These are phyloP conservation scores for Corynascus novoguineensis DNA, from an alignment of 495 filamentous ascomycete species.

Conservation along the genomic window DNA sequence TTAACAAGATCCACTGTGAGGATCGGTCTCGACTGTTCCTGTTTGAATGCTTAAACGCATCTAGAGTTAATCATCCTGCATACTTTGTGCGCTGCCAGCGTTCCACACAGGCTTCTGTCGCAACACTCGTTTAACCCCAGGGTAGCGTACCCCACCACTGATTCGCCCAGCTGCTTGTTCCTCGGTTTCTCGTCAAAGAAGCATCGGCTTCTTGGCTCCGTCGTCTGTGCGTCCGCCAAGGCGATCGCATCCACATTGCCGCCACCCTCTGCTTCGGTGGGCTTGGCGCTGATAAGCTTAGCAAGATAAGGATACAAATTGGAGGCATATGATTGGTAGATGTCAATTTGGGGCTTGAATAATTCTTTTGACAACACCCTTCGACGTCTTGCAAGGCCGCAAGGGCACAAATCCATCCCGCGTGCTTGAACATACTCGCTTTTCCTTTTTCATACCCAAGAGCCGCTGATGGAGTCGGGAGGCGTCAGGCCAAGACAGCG, in stretches of 20 bases:
- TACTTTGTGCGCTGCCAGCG: too few species aligned
- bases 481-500: not conserved
- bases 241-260: slow-evolving; percentile 6
- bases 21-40: too few species aligned
- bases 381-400: slow-evolving; percentile 10
- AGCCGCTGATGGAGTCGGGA: too few species aligned
- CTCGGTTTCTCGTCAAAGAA: not conserved
- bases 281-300: slow-evolving; percentile 13
- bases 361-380: slow-evolving; percentile 42
- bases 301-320: slow-evolving; percentile 31
- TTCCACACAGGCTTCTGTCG: too few species aligned
- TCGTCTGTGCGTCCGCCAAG: slow-evolving; percentile 17
- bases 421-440: too few species aligned
- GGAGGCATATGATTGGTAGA: slow-evolving; percentile 33
- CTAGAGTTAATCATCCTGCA: too few species aligned
- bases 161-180: not conserved
- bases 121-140: not conserved
- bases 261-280: slow-evolving; percentile 4
- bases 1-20: too few species aligned
- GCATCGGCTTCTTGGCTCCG: not conserved
- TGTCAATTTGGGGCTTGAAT: slow-evolving; percentile 31
- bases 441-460: not conserved
- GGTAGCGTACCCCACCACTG: not conserved
- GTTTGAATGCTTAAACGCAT: too few species aligned
- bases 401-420: not conserved